Conservation (phyloP, 1,284 basidiomycete species). For the Ceratobasidium sp. region DNA sequence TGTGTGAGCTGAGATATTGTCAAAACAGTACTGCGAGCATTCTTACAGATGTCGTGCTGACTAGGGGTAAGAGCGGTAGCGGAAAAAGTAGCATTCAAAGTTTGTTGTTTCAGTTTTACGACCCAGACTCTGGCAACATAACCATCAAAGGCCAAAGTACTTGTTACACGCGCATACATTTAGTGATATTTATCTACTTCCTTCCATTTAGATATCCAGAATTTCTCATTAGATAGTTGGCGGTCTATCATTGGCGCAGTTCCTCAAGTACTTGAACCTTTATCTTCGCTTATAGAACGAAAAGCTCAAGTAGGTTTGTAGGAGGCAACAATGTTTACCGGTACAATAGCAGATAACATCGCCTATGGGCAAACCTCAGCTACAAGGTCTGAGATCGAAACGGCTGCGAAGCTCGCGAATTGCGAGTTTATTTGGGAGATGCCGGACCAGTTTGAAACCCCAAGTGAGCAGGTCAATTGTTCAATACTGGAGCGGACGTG, state of each 20-base stretch:
- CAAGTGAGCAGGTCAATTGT: conserved; percentile 64
- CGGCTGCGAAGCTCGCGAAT: conserved; percentile 90
- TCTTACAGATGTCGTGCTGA: neutral
- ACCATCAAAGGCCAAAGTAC: conserved; percentile 88
- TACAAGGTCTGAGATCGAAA: conserved; percentile 85
- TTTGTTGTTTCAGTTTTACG: conserved; percentile 92
- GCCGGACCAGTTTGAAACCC: conserved; percentile 85
- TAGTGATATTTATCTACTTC: neutral
- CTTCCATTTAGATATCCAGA: conserved; percentile 74
- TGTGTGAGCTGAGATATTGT: conserved; percentile 71
- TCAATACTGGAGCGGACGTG: no score
- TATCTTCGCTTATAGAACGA: neutral
- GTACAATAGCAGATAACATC: conserved; percentile 93
- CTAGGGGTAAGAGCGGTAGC: conserved; percentile 74
- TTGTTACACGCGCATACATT: conserved; percentile 37
- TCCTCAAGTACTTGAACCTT: conserved; percentile 67
- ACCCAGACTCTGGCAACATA: conserved; percentile 84
- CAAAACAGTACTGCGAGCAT: neutral
- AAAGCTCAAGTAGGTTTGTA: conserved; percentile 54
- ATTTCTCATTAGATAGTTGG: conserved; percentile 88
- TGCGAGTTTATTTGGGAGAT: conserved; percentile 96
- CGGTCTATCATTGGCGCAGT: conserved; percentile 88
- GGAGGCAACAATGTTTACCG: conserved; percentile 84
- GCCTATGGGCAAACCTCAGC: conserved; percentile 84
- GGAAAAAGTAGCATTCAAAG: conserved; percentile 94